Conservation (phyloP, 2,329 filamentous ascomycete genomes). For the Plenodomus biglobosus region DNA sequence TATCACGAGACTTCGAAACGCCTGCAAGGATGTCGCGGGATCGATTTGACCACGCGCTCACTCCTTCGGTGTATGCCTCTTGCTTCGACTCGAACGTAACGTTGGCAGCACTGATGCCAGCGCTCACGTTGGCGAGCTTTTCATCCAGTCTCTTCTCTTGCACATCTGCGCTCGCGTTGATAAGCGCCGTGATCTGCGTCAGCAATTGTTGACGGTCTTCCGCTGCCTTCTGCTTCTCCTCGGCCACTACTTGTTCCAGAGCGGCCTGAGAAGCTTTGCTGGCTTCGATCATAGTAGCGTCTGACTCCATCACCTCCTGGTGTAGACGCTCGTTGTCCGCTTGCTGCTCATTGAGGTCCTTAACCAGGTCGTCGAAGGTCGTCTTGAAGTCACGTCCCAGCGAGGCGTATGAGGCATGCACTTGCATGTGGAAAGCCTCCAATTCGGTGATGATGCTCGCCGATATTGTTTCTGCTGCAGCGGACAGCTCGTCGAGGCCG, state of each 20-base stretch:
- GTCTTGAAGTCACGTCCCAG: slow-evolving; percentile 84
- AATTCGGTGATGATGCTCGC: slow-evolving; percentile 87
- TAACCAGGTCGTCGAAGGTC: slow-evolving; percentile 79
- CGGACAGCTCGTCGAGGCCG: slow-evolving; percentile 79
- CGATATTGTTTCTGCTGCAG: slow-evolving; percentile 83
- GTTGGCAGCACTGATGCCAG: slow-evolving; percentile 66
- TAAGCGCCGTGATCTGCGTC: slow-evolving; percentile 72
- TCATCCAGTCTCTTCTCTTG: slow-evolving; percentile 72
- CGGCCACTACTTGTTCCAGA: slow-evolving; percentile 69
- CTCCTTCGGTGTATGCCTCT: slow-evolving; percentile 66
- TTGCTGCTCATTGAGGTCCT: slow-evolving; percentile 74
- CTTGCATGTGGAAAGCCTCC: slow-evolving; percentile 74
- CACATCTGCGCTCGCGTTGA: slow-evolving; percentile 71
- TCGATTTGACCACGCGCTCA: slow-evolving; percentile 72
- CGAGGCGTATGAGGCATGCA: slow-evolving; percentile 80
- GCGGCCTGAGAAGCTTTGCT: slow-evolving; percentile 67
- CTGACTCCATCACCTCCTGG: slow-evolving; percentile 70
- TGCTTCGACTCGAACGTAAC: slow-evolving; percentile 66
- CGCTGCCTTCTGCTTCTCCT: slow-evolving; percentile 73
- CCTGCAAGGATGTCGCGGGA: slow-evolving; percentile 70
- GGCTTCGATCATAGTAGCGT: slow-evolving; percentile 66
- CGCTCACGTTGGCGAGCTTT: slow-evolving; percentile 63
- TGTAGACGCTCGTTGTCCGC: slow-evolving; percentile 73
- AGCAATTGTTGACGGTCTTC: slow-evolving; percentile 74
- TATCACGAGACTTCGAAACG: slow-evolving; percentile 72